Evolutionary conservation across 768 basidiomycete genomes (phyloP), one percentile per base, ranked within the genome.

Genomic region (Butyriboletus loyo): DNA sequence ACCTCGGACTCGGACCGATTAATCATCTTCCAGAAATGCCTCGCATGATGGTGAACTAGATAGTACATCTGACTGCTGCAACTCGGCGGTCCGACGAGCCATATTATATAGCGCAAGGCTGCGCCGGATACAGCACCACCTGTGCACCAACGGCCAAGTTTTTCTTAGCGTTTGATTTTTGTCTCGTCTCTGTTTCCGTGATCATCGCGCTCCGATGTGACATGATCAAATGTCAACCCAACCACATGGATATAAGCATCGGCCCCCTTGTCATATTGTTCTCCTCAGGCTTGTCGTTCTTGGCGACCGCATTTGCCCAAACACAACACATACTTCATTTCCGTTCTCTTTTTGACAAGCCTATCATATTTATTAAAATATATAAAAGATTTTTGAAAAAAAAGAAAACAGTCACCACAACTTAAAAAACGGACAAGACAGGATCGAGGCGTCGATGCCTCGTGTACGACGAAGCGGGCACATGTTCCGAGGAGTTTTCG

Each of bases 191-290:
- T 22, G n/a, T 31, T 17, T 32, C 54, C 55, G 54, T 46, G 39
- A n/a, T 37, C 44, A 11, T 41, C 56, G 56, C 27, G 35, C 34
- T 43, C 30, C 30, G 27, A 17, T 17, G 19, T 39, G 36, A 44
- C 53, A 36, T 41, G 49, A 46, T 51, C 35, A 48, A 43, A 40
- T 45, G 34, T 30, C 55, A 56, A 41, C 38, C 53, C 50, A 45
- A 54, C 41, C 41, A 30, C 10, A 9, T 19, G 42, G 2, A n/a
- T n/a, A n/a, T n/a, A n/a, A n/a, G n/a, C n/a, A n/a, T n/a, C n/a
- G n/a, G n/a, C 10, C 25, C 36, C 24, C 30, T 44, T 49, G 31
- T 28, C 28, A 34, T 28, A 34, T 28, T 28, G 17, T 27, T 17
- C 9, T 41, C 21, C n/a, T n/a, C n/a, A n/a, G n/a, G n/a, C 35